Base-by-base conservation (phyloP, 768 basidiomycete genomes). In the Podaxis sp. region DNA sequence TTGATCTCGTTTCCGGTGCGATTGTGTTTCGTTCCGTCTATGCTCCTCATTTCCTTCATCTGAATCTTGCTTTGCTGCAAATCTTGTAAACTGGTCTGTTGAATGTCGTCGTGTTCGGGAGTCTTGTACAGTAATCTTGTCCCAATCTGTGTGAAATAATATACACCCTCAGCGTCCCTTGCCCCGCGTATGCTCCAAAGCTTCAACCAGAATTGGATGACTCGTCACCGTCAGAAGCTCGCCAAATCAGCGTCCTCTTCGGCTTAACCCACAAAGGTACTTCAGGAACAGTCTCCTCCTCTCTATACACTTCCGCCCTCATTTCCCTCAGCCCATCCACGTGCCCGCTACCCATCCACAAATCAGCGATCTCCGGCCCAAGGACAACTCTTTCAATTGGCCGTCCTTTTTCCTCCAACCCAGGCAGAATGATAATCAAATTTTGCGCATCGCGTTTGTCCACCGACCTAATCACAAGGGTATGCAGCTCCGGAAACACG, bases 371-470 rank as follows among this genome's bases (percentile, higher is more conserved):
- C 33, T 62, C 61, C 17, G 40, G 55, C 20, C 61, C 61, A 8
- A 62, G 13, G 7, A 56, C 55, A n/a, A 62, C 36, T 13, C 33
- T 37, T n/a, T 62, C 55, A 17, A 62, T 56, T 8, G 30, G 20
- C 15, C 24, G 33, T 13, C 61, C 61, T 28, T 56, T 55, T 13
- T 49, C 61, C 26, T 37, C 55, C 44, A 56, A 50, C 20, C 61
- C 53, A 41, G 61, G 61, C 22, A 62, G 2, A 4, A 62, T 28
- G 7, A 50, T 26, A 46, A 62, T 62, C 48, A 62, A 38, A 33
- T 62, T 36, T n/a, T 62, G 61, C 8, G 48, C 61, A 12, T 62
- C 61, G 7, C 22, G 33, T 40, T 50, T 62, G 20, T 62, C 61
- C 36, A 62, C 61, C 20, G 61, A 62, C 6, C 46, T 36, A 15